Evolutionary conservation across 805 yeast species (phyloP), one percentile per base, ranked within the genome.

Genomic region (Vanderwaltozyma tropicalis): DNA sequence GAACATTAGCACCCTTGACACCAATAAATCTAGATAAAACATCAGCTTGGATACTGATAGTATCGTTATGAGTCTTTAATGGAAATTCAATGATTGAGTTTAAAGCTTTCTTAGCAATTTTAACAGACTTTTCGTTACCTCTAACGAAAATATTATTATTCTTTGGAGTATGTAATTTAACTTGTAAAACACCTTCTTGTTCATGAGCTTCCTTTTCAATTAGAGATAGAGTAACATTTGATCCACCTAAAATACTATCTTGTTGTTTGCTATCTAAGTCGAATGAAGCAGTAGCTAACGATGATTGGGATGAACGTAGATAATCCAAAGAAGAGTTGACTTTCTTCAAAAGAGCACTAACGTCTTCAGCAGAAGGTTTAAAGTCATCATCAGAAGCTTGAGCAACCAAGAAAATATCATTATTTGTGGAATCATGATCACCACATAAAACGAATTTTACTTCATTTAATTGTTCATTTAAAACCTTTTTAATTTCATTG

Each of bases 1-100:
- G 73, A 53, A 92, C 63, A 55, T 77, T 76, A 29, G 83, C 64
- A 39, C 99, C 98, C 43, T 76, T 82, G 55, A 80, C 82, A 47
- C 99, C 99, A 60, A 92, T 86, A 37, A 92, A 69, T 62, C 92
- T 78, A 18, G 92, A 72, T 42, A 89, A 64, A 34, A 76, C 73
- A 37, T 68, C 62, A 2, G 76, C 60, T 43, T 96, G 92, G 54
- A 86, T 76, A 20, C 66, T 67, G 36, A 80, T 55, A 26, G 61
- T 61, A 16, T 72, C 64, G 15, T 71, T 54, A 41, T 41, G 40
- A 14, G 52, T 50, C 31, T 40, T 48, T n/a, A 51, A 44, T 11
- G 58, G 55, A 11, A 48, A 32, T 24, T 42, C 49, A 6, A 49
- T 54, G 49, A 60, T 68, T 5, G 43, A 36, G 6, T 44, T 47